Base-by-base conservation (phyloP, 352 stramenopile genomes). In the Phytophthora colocasiae region DNA sequence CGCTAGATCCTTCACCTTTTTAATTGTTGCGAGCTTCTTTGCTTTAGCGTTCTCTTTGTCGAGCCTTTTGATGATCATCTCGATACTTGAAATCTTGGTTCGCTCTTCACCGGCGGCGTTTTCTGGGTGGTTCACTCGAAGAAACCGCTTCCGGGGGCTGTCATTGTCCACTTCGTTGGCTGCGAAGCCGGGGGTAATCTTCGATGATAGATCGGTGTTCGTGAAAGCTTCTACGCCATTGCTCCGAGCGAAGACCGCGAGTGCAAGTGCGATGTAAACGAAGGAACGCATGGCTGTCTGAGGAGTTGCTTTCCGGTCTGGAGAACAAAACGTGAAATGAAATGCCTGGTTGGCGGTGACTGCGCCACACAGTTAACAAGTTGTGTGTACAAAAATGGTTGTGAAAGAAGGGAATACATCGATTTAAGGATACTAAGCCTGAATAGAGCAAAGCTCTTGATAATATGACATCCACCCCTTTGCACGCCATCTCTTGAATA, bases 1-100 rank as follows among this genome's bases (percentile, higher is more conserved):
- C 8, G 24, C 46, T 9, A 43, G 38, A 36, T 10, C 46, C 8
- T 36, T 22, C 1, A 22, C 22, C 22, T 22, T 22, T 22, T 22
- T 36, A 11, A 36, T 36, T 12, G 29, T 17, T 1, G 47, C 47
- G 32, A 55, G 31, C 47, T 55, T 41, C 17, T 55, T 55, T 6
- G 11, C 15, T 11, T 43, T 49, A 5, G 12, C n/a, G 4, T 31
- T 29, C 8, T 32, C 43, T 4, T 32, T 2, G 39, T 55, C 29
- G 31, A 55, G 47, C 31, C 43, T n/a, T n/a, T 55, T 55, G 29
- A 19, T 32, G 4, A 55, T 10, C 15, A 22, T 55, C 11, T 40
- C n/a, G 15, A 55, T 17, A 2, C 17, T 32, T 9, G 47, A 55
- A n/a, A 32, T 10, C 27, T 55, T 57, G 11, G 2, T 24, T 4